A percentile compares a stretch with the other conserved stretches of the same genome.
Conservation (phyloP, 2,329 filamentous ascomycete species). For the Grosmannia clavigera region DNA sequence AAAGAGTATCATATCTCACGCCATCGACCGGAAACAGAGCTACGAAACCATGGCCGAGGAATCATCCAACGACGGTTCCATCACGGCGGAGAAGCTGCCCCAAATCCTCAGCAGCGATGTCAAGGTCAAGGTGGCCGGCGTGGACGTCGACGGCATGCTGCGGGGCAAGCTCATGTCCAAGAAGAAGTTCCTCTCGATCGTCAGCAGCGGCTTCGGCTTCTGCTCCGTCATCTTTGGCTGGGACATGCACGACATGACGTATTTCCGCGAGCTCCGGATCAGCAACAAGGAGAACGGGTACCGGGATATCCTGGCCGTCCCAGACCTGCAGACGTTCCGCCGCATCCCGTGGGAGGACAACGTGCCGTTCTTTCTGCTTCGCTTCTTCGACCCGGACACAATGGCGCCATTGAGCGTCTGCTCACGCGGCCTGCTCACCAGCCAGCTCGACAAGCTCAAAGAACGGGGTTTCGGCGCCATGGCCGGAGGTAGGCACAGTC, state of each 20-base stretch:
- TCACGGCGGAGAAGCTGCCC: slow-evolving; percentile 54
- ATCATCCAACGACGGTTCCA: neutral
- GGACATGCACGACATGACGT: slow-evolving; percentile 94
- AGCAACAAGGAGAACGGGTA: slow-evolving; percentile 90
- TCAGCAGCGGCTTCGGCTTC: slow-evolving; percentile 76
- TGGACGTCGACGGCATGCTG: slow-evolving; percentile 78
- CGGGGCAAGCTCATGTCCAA: slow-evolving; percentile 88
- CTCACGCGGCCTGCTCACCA: slow-evolving; percentile 63
- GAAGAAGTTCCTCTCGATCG: slow-evolving; percentile 80
- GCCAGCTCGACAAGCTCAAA: slow-evolving; percentile 53
- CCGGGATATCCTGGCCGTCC: slow-evolving; percentile 69
- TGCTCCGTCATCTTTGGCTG: slow-evolving; percentile 91
- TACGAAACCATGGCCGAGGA: too few relatives aligned
- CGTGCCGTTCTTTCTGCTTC: slow-evolving; percentile 73
- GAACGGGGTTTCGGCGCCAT: slow-evolving; percentile 65
- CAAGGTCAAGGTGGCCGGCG: slow-evolving; percentile 75
- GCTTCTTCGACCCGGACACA: slow-evolving; percentile 73
- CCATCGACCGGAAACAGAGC: too few relatives aligned
- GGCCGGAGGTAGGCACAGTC: slow-evolving; percentile 56
- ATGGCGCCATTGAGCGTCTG: slow-evolving; percentile 61
- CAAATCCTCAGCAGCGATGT: slow-evolving; percentile 56
- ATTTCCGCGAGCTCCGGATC: slow-evolving; percentile 71
- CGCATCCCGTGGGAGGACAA: slow-evolving; percentile 86
- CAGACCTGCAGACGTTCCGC: slow-evolving; percentile 65
- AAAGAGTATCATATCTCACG: too few relatives aligned